phyloP scores from a whole-genome alignment of 2,329 filamentous ascomycete genomes.

The Ramichloridium luteum region DNA sequence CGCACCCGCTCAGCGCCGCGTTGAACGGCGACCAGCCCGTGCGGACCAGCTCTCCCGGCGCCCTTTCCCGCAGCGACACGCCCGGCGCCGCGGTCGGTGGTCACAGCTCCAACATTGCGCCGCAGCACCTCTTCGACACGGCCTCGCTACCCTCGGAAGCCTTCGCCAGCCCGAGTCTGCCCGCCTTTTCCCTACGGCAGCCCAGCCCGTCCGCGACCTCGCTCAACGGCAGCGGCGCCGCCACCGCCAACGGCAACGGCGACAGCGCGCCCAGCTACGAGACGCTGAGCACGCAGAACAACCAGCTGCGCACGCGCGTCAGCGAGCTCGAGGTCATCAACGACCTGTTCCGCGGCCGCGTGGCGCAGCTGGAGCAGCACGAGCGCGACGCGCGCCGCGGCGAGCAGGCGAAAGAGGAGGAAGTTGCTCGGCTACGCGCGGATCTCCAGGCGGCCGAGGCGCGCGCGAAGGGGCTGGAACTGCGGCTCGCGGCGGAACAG shows the following conservation, averaged over 20 bases:
- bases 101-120: conserved; percentile 53
- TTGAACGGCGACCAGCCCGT: background rate
- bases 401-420: conserved; percentile 46
- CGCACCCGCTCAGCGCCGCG: conserved; percentile 4
- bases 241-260: conserved; percentile 50
- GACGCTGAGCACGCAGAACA: conserved; percentile 66
- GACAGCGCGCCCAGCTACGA: conserved; percentile 62
- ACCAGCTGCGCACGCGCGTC: conserved; percentile 83
- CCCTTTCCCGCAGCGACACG: conserved; percentile 67
- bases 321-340: conserved; percentile 93
- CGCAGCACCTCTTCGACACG: conserved; percentile 67
- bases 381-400: conserved; percentile 55
- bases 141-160: conserved; percentile 54
- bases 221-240: conserved; percentile 42
- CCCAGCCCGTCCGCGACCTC: conserved; percentile 49
- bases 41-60: conserved; percentile 21
- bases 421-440: conserved; percentile 43
- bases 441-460: conserved; percentile 42
- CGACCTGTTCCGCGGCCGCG: conserved; percentile 52
- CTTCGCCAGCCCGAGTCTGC: conserved; percentile 46
- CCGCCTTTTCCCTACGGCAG: conserved; percentile 31
- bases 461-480: conserved; percentile 12
- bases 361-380: conserved; percentile 64
- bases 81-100: conserved; percentile 51
- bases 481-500: conserved; percentile 8